phyloP scores from a whole-genome alignment of 2,329 filamentous ascomycete genomes.

The Monosporascus sp. region DNA sequence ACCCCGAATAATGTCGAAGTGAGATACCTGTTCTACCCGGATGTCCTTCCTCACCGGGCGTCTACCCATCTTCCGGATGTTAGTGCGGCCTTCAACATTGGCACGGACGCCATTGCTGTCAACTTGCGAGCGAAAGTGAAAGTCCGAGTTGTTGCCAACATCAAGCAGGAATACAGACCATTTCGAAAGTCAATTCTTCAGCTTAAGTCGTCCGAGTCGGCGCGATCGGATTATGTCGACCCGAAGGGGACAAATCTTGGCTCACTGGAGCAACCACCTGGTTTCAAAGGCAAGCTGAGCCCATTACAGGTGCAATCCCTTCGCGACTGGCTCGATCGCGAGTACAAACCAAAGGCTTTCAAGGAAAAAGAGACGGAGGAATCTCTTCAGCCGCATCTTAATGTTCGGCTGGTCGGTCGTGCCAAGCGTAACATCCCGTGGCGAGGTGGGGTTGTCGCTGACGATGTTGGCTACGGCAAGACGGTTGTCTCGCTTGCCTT shows the following conservation, averaged over 20 bases:
- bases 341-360: slow-evolving; percentile 20
- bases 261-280: neutral
- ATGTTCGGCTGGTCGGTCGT: slow-evolving; percentile 28
- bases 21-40: slow-evolving; percentile 8
- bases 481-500: slow-evolving; percentile 37
- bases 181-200: neutral
- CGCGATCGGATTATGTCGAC: neutral
- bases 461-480: slow-evolving; percentile 42
- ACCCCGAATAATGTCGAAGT: neutral
- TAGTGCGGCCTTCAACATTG: neutral
- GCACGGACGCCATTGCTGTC: neutral
- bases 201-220: neutral
- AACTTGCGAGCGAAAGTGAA: neutral
- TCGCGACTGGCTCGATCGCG: slow-evolving; percentile 26
- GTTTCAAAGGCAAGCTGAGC: slow-evolving; percentile 7
- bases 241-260: neutral
- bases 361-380: slow-evolving; percentile 36
- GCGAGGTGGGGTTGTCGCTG: slow-evolving; percentile 36
- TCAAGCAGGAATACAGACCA: neutral
- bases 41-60: slow-evolving; percentile 7
- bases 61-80: slow-evolving; percentile 5
- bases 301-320: slow-evolving; percentile 24
- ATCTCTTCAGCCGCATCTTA: slow-evolving; percentile 25
- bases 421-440: slow-evolving; percentile 22
- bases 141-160: neutral